Conservation (phyloP, 2,329 filamentous ascomycete species). For the Domatiomyces catenatus region DNA sequence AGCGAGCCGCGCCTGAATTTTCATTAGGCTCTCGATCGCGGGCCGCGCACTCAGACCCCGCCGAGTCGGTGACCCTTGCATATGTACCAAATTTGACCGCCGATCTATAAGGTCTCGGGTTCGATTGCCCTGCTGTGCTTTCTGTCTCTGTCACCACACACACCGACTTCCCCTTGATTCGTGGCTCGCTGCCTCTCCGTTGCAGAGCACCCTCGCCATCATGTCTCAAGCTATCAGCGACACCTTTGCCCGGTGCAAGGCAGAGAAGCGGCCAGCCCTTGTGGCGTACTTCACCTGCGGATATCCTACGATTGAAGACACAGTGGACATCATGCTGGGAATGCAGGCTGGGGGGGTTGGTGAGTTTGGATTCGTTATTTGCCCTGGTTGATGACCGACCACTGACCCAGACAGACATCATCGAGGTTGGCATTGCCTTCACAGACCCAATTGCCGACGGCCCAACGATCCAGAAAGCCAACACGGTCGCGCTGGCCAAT, state of each 20-base stretch:
- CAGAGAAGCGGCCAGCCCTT: slow-evolving; percentile 55
- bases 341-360: slow-evolving; percentile 88
- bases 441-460: slow-evolving; percentile 97
- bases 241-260: slow-evolving; percentile 43
- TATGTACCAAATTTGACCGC: too few relatives aligned
- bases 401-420: slow-evolving; percentile 50
- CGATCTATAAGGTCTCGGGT: too few relatives aligned
- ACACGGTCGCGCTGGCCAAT: slow-evolving; percentile 78
- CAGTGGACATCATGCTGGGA: slow-evolving; percentile 66
- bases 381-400: neutral
- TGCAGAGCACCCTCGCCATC: slow-evolving; percentile 3
- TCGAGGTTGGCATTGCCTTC: slow-evolving; percentile 91
- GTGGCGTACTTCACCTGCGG: slow-evolving; percentile 95
- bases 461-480: slow-evolving; percentile 88
- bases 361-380: slow-evolving; percentile 28
- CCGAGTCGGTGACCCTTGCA: too few relatives aligned
- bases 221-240: slow-evolving; percentile 37
- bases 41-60: too few relatives aligned
- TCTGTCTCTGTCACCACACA: too few relatives aligned
- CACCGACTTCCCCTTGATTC: neutral
- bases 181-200: neutral
- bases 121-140: too few relatives aligned
- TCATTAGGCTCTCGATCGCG: too few relatives aligned
- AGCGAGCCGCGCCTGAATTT: too few relatives aligned
- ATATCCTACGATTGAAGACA: slow-evolving; percentile 68